phyloP scores from a whole-genome alignment of 2,329 filamentous ascomycete genomes.

The Pseudofabraea citricarpa region DNA sequence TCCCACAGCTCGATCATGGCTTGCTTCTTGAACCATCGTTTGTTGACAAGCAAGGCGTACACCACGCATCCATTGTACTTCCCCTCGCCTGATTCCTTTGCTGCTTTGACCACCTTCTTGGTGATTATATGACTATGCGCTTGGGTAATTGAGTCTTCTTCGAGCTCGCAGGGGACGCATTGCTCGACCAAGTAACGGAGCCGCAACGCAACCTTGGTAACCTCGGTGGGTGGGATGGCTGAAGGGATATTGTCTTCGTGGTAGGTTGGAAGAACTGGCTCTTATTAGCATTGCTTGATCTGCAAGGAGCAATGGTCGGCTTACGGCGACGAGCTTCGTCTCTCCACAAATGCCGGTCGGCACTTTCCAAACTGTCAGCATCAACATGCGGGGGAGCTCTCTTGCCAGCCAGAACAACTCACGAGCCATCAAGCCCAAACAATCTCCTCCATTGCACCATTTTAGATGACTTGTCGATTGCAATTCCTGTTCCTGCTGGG shows the following conservation, averaged over 20 bases:
- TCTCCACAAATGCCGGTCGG: constrained; percentile 19
- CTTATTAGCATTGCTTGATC: background rate
- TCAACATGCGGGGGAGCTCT: background rate
- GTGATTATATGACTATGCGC: constrained; percentile 87
- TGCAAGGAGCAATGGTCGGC: background rate
- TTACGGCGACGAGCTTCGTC: constrained; percentile 24
- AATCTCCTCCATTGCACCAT: constrained; percentile 28
- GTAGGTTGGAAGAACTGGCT: constrained; percentile 60
- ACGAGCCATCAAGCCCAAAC: constrained; percentile 24
- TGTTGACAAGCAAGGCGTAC: constrained; percentile 31
- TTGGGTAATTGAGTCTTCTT: constrained; percentile 66
- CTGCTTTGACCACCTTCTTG: constrained; percentile 69
- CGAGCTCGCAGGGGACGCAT: constrained; percentile 84
- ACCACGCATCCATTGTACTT: constrained; percentile 73
- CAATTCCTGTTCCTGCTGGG: too few relatives aligned
- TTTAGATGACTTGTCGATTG: too few relatives aligned
- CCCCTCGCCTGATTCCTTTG: constrained; percentile 72
- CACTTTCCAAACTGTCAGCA: constrained; percentile 7
- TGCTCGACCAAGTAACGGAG: constrained; percentile 88
- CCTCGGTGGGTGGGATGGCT: constrained; percentile 69
- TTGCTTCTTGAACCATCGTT: constrained; percentile 74
- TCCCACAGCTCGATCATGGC: constrained; percentile 84
- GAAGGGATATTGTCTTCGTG: constrained; percentile 54
- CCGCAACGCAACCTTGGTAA: constrained; percentile 85
- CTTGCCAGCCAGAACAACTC: constrained; percentile 4